These are phyloP conservation scores for Dendrobium nobile DNA, from an alignment of 106 monocot species.

Conservation along the genomic window DNA sequence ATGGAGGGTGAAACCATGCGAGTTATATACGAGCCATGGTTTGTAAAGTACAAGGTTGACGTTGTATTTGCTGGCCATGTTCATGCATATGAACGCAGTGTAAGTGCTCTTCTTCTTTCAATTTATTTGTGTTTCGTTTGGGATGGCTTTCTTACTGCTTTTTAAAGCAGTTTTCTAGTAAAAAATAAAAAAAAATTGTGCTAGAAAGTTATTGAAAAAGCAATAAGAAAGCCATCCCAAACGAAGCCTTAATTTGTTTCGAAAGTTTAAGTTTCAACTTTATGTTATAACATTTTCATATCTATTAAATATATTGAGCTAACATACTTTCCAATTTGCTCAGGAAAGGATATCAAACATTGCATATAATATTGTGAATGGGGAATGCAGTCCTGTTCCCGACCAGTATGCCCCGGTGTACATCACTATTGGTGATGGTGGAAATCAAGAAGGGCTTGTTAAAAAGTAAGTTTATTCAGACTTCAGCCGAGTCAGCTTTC, in stretches of 20 bases:
- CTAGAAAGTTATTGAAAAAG: too few relatives aligned
- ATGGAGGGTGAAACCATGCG: slow-evolving; percentile 91
- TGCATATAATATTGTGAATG: slow-evolving; percentile 46
- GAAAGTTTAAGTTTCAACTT: not conserved
- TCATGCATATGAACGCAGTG: slow-evolving; percentile 84
- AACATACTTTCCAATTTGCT: not conserved
- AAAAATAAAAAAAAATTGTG: too few relatives aligned
- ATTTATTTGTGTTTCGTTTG: not conserved
- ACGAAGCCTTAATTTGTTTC: not conserved
- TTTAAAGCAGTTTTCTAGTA: too few relatives aligned
- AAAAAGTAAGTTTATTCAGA: slow-evolving; percentile 29
- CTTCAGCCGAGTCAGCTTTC: too few relatives aligned
- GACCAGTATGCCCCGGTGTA: slow-evolving; percentile 54
- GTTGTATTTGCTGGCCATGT: slow-evolving; percentile 77
- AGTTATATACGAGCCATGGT: slow-evolving; percentile 74
- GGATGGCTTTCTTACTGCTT: too few relatives aligned
- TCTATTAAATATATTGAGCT: too few relatives aligned
- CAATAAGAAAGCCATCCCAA: too few relatives aligned
- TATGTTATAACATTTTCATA: too few relatives aligned
- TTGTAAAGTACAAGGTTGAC: slow-evolving; percentile 78
- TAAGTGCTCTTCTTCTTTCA: slow-evolving; percentile 20
- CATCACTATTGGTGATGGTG: slow-evolving; percentile 63
- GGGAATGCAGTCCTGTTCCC: slow-evolving; percentile 32
- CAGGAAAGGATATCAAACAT: slow-evolving; percentile 65
- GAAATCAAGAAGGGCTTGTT: slow-evolving; percentile 54